Conservation (phyloP, 805 yeast genomes). For the Wickerhamomyces sydowiorum region DNA sequence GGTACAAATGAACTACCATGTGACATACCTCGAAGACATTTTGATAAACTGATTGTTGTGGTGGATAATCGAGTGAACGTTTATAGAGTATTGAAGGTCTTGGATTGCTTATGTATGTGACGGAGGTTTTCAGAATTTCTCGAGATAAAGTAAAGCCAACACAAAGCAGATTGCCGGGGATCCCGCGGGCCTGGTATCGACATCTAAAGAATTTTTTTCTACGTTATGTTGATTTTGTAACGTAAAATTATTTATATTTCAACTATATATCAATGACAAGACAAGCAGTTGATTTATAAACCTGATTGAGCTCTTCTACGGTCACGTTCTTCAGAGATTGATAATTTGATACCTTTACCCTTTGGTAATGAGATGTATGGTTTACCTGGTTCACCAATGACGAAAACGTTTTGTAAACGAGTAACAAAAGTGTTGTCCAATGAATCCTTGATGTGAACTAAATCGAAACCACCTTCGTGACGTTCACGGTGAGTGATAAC, state of each 20-base stretch:
- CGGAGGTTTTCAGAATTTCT: not conserved
- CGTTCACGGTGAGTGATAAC: slow-evolving; percentile 92
- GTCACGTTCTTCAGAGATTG: slow-evolving; percentile 97
- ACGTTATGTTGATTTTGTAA: not conserved
- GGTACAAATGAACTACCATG: too few species aligned
- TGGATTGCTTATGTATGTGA: too few species aligned
- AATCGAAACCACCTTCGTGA: slow-evolving; percentile 98
- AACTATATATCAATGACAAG: too few species aligned
- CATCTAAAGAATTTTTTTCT: not conserved
- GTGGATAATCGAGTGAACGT: too few species aligned
- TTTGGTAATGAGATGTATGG: slow-evolving; percentile 94
- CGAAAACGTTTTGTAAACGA: slow-evolving; percentile 88
- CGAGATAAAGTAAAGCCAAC: not conserved
- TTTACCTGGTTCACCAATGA: slow-evolving; percentile 93
- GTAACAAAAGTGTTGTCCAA: slow-evolving; percentile 94
- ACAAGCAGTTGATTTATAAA: slow-evolving; percentile 18
- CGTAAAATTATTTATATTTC: too few species aligned
- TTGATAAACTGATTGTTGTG: too few species aligned
- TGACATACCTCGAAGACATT: slow-evolving; percentile 21
- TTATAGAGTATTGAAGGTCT: too few species aligned
- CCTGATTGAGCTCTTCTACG: slow-evolving; percentile 79
- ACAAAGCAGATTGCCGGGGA: not conserved
- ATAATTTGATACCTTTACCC: slow-evolving; percentile 98
- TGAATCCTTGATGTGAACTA: slow-evolving; percentile 93
- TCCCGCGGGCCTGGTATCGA: not conserved